phyloP scores from a whole-genome alignment of 345 rosid genomes.

The Viola odorata region DNA sequence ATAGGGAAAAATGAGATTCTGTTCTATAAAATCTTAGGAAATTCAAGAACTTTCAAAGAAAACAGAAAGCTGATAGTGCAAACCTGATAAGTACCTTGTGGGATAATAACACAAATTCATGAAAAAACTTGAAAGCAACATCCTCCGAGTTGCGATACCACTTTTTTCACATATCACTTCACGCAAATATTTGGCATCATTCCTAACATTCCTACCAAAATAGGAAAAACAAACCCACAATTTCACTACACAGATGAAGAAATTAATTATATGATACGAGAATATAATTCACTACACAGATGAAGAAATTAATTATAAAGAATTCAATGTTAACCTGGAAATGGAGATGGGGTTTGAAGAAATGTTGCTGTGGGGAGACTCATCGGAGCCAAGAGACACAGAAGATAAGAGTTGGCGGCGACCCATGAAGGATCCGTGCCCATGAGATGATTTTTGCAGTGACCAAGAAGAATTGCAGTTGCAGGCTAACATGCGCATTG shows the following conservation, averaged over 20 bases:
- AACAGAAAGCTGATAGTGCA: constrained; percentile 39
- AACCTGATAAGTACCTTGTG: constrained; percentile 97
- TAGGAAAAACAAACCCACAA: constrained; percentile 2
- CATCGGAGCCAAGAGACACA: constrained; percentile 10
- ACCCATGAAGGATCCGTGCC: constrained; percentile 21
- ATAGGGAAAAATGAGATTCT: not conserved
- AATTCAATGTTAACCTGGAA: constrained; percentile 16
- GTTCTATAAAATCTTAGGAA: not conserved
- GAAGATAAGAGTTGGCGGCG: constrained; percentile 36
- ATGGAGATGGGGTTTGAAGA: constrained; percentile 13
- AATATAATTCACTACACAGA: not conserved
- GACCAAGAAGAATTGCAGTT: constrained; percentile 13
- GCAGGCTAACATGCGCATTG: constrained; percentile 24
- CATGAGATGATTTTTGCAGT: constrained; percentile 13
- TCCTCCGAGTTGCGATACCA: constrained; percentile 43
- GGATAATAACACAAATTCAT: constrained; percentile 52
- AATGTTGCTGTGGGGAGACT: constrained; percentile 2
- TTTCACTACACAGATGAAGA: not conserved
- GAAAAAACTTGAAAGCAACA: constrained; percentile 50
- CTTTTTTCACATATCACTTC: constrained; percentile 33
- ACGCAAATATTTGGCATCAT: constrained; percentile 29
- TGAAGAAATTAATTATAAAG: not conserved
- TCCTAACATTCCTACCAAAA: constrained; percentile 31
- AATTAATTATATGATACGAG: not conserved
- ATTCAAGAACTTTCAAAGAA: not conserved